Percentiles rank a stretch among this genome's conserved stretches.
phyloP scores from a whole-genome alignment of 2,329 filamentous ascomycete species.

The Aspergillus caelatus region DNA sequence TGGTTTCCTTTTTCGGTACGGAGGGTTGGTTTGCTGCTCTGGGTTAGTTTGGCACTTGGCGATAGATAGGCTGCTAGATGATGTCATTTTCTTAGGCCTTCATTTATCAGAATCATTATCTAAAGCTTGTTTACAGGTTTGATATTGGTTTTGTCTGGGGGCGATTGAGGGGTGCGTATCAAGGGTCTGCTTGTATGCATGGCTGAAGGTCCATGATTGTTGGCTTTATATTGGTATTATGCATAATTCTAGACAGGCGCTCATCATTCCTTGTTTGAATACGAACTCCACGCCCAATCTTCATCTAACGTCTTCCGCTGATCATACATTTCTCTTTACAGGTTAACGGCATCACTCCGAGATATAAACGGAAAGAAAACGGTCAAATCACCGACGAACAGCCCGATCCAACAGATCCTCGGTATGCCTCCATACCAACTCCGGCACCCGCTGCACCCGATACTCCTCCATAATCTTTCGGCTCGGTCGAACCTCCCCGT shows the following conservation, averaged over 20 bases:
- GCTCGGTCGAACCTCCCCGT: slow-evolving; percentile 12
- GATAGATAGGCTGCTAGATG: background rate
- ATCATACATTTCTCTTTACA: background rate
- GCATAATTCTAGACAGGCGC: background rate
- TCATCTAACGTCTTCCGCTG: background rate
- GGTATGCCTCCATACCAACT: slow-evolving; percentile 13
- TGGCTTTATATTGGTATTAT: background rate
- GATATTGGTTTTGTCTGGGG: background rate
- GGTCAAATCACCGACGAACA: background rate
- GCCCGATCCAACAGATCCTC: background rate
- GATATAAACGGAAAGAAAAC: background rate
- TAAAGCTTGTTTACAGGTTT: background rate
- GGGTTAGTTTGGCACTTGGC: background rate
- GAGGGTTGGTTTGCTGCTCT: background rate
- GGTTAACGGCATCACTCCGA: background rate
- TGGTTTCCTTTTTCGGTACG: background rate
- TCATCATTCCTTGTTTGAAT: background rate
- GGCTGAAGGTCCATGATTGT: background rate
- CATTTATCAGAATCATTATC: background rate
- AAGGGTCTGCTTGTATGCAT: background rate
- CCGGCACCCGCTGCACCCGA: slow-evolving; percentile 9
- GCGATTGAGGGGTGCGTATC: background rate
- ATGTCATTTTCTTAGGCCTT: background rate
- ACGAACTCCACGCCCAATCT: background rate
- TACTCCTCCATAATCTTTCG: slow-evolving; percentile 11